Evolutionary conservation across 768 basidiomycete species (phyloP), one percentile per base, ranked within the genome.

Genomic region (Russula lepida): DNA sequence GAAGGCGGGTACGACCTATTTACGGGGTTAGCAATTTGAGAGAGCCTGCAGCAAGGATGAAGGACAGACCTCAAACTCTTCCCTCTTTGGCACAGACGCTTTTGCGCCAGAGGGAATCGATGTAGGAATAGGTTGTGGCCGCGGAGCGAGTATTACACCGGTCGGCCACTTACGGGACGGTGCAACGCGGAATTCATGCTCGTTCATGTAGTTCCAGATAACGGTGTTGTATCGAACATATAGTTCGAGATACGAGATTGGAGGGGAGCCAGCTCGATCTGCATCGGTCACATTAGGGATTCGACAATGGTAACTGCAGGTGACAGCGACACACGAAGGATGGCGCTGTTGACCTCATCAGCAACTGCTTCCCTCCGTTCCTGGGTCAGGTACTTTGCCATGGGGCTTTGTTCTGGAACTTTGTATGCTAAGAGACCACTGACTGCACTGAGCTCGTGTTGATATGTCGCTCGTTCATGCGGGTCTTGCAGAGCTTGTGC

Each of bases 291-390:
- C 7, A 41, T 58, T 41, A 59, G 27, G 27, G 19, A 7, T 19
- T 39, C 28, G 21, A 53, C 21, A n/a, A 19, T 41, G 11, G 52
- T 17, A 25, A 32, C 35, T 39, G 11, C 28, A 35, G 30, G 12
- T 11, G 17, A 48, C 23, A 15, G 52, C 11, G 2, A 78, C 90
- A 70, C 67, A 94, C 94, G 76, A 13, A 97, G 73, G 50, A 97
- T 88, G 17, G 93, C 94, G 47, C 82, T 79, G 65, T 95, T 89
- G 44, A 98, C 85, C 73, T 94, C 89, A 59, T 92, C 88, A 6
- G 93, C 93, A 23, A 97, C 81, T 6, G 81, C 83, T 64, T 89
- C 86, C 61, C 94, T 81, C 68, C 94, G 77, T 55, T 82, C 83
- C 71, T 87, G 85, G 39, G 81, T 79, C 62, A 97, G 72, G 72